phyloP scores from a whole-genome alignment of 805 yeast genomes.

The Candida ovalis region DNA sequence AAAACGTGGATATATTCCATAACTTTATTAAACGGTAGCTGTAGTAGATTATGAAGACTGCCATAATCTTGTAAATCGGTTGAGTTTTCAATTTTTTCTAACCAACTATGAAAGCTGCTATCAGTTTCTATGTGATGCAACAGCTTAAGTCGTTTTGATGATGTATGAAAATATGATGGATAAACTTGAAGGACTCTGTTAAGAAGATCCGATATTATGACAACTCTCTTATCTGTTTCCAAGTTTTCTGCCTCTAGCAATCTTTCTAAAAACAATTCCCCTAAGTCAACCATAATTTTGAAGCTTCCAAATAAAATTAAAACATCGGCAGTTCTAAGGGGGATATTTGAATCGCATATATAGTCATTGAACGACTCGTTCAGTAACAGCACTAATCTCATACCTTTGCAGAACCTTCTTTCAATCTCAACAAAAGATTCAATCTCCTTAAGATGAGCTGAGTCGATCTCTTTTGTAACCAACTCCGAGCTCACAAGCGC shows the following conservation, averaged over 20 bases:
- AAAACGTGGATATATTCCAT: slow-evolving; percentile 2
- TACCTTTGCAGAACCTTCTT: slow-evolving; percentile 26
- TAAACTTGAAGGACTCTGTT: slow-evolving; percentile 23
- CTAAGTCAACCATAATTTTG: slow-evolving; percentile 35
- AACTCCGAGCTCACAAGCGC: background rate
- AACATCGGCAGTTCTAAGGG: slow-evolving; percentile 34
- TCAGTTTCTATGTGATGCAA: slow-evolving; percentile 5
- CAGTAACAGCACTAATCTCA: slow-evolving; percentile 30
- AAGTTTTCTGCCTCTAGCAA: slow-evolving; percentile 5
- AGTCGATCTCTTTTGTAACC: background rate
- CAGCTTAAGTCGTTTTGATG: slow-evolving; percentile 5
- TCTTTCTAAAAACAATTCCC: slow-evolving; percentile 27
- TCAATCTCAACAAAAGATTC: slow-evolving; percentile 32
- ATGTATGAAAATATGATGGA: slow-evolving; percentile 21
- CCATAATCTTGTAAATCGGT: background rate
- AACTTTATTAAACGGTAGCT: slow-evolving; percentile 6
- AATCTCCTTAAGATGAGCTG: background rate
- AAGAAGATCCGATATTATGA: slow-evolving; percentile 18
- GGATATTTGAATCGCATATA: slow-evolving; percentile 27
- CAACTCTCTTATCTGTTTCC: too few relatives aligned
- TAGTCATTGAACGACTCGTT: slow-evolving; percentile 32
- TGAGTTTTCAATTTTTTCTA: slow-evolving; percentile 6
- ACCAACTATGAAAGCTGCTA: slow-evolving; percentile 12
- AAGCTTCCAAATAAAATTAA: slow-evolving; percentile 41
- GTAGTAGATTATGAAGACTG: slow-evolving; percentile 6